A percentile compares a stretch with the other conserved stretches of the same genome.
Conservation (phyloP, 2,329 filamentous ascomycete genomes). For the Aspergillus aculeatus region DNA sequence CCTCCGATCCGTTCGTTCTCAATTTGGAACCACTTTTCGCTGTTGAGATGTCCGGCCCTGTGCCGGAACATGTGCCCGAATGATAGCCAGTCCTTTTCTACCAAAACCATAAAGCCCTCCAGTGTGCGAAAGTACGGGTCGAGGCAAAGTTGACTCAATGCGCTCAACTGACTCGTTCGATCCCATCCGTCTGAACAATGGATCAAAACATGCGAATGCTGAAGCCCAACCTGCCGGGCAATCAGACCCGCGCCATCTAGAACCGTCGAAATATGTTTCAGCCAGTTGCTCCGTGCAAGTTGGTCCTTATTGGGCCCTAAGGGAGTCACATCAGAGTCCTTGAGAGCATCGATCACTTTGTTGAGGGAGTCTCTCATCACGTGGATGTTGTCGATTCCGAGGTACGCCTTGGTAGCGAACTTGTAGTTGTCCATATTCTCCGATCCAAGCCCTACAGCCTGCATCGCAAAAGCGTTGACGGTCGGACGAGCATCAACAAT, state of each 20-base stretch:
- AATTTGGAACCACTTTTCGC: conserved; percentile 89
- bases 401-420: conserved; percentile 83
- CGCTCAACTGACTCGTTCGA: conserved; percentile 90
- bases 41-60: conserved; percentile 80
- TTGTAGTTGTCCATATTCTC: conserved; percentile 98
- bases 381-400: conserved; percentile 97
- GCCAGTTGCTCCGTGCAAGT: conserved; percentile 81
- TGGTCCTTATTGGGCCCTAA: conserved; percentile 78
- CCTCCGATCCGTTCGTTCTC: conserved; percentile 76
- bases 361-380: conserved; percentile 92
- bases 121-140: conserved; percentile 94
- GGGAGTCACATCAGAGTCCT: conserved; percentile 84
- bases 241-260: conserved; percentile 83
- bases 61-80: conserved; percentile 98
- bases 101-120: conserved; percentile 87
- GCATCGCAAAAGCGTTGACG: conserved; percentile 92
- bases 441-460: conserved; percentile 86
- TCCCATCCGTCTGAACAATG: conserved; percentile 99
- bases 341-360: conserved; percentile 83
- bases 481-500: conserved; percentile 95
- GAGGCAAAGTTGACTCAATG: conserved; percentile 85
- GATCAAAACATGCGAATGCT: conserved; percentile 91
- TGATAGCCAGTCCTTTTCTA: conserved; percentile 97
- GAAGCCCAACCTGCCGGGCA: conserved; percentile 81
- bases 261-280: conserved; percentile 82